Evolutionary conservation across 805 yeast species (phyloP).

Genomic region (Kurtzmaniella fragi): DNA sequence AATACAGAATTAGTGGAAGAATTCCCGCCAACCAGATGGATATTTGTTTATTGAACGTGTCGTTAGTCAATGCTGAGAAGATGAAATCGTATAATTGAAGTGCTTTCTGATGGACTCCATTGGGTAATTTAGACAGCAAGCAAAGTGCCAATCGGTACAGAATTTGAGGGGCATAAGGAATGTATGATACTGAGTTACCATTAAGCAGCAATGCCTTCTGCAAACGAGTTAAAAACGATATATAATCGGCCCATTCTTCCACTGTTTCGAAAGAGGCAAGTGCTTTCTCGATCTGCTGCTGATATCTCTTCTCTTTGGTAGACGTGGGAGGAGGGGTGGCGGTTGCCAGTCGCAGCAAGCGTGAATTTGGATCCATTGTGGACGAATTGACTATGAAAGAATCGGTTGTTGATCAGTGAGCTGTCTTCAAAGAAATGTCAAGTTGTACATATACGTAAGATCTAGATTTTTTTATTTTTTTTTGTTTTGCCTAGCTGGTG

Average conservation of each 20-base stretch:
- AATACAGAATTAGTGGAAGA: conserved; percentile 83
- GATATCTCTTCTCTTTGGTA: conserved; percentile 54
- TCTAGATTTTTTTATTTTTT: too few relatives aligned
- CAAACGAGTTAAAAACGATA: conserved; percentile 77
- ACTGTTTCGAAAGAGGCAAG: conserved; percentile 72
- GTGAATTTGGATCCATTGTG: neutral
- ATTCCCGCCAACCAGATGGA: conserved; percentile 87
- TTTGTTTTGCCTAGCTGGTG: too few relatives aligned
- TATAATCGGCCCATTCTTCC: conserved; percentile 98
- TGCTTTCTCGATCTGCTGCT: conserved; percentile 66
- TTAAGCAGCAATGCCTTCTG: conserved; percentile 56
- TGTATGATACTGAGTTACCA: conserved; percentile 12
- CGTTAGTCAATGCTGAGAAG: conserved; percentile 57
- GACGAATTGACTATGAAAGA: too few relatives aligned
- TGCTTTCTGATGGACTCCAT: conserved; percentile 93
- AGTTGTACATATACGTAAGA: too few relatives aligned
- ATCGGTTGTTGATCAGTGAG: too few relatives aligned
- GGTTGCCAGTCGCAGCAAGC: neutral
- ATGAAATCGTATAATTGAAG: conserved; percentile 69
- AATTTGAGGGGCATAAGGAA: conserved; percentile 65
- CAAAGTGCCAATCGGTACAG: conserved; percentile 75
- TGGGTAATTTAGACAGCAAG: conserved; percentile 74
- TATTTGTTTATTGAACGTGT: conserved; percentile 50
- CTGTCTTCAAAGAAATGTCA: too few relatives aligned
- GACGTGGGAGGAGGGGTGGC: conserved; percentile 1